Conservation (phyloP, 805 yeast species). For the Wickerhamiella cacticola region DNA sequence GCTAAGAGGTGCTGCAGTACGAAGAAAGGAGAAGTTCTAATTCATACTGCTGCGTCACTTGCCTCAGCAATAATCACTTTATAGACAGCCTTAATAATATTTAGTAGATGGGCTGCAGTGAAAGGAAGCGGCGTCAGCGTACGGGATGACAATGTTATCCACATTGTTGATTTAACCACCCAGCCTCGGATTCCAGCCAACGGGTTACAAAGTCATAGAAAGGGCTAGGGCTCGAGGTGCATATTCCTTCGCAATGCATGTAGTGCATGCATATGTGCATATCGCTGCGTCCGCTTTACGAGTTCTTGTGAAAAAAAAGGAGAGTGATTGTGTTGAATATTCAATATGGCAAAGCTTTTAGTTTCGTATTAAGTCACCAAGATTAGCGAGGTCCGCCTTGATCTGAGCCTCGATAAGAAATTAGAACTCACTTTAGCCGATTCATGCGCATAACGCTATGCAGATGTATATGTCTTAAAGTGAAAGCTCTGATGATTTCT, state of each 20-base stretch:
- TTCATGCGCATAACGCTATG: not conserved
- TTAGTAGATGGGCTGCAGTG: too few relatives aligned
- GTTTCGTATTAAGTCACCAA: not conserved
- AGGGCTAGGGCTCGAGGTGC: conserved; percentile 6
- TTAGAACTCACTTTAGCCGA: not conserved
- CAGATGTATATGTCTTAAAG: not conserved
- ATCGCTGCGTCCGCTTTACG: not conserved
- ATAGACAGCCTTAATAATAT: not conserved
- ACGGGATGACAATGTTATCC: too few relatives aligned
- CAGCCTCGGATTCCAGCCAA: too few relatives aligned
- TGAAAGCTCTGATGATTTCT: not conserved
- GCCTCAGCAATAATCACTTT: not conserved
- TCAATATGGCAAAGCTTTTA: too few relatives aligned
- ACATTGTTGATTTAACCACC: too few relatives aligned
- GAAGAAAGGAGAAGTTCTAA: not conserved
- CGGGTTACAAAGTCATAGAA: conserved; percentile 5
- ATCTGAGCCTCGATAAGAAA: not conserved
- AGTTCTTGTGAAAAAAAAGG: too few relatives aligned
- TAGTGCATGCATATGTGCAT: not conserved
- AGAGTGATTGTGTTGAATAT: too few relatives aligned
- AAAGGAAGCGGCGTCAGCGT: too few relatives aligned
- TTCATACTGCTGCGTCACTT: not conserved
- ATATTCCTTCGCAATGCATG: not conserved
- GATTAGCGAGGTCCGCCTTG: not conserved
- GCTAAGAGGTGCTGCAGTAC: too few relatives aligned